Conservation (phyloP, 2,329 filamentous ascomycete species). For the Anisogramma anomala region DNA sequence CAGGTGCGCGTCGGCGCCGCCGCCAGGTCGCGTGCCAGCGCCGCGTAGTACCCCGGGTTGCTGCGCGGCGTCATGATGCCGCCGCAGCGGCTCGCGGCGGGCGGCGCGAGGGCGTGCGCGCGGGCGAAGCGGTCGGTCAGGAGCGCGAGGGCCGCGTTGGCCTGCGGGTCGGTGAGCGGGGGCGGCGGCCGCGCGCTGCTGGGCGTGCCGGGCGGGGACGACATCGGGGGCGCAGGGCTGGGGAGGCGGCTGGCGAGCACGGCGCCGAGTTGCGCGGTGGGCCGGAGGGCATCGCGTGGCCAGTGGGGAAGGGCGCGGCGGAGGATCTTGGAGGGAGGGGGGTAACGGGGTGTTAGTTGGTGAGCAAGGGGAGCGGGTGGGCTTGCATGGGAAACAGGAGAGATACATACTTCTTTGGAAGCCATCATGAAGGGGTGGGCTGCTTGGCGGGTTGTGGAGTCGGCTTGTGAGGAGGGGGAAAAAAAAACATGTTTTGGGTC, state of each 20-base stretch:
- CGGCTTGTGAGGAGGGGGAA: too few species aligned
- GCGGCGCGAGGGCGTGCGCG: slow-evolving; percentile 26
- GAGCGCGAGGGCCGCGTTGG: slow-evolving; percentile 47
- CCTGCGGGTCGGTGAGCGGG: too few species aligned
- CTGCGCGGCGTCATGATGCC: slow-evolving; percentile 45
- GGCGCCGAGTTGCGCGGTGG: slow-evolving; percentile 50
- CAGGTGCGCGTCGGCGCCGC: slow-evolving; percentile 48
- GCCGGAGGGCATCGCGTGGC: slow-evolving; percentile 53
- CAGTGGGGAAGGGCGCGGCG: slow-evolving; percentile 39
- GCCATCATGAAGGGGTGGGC: slow-evolving; percentile 5
- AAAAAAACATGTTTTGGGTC: too few species aligned
- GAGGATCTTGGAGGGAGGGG: slow-evolving; percentile 4
- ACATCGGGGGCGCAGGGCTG: slow-evolving; percentile 21
- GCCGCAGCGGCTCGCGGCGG: slow-evolving; percentile 27
- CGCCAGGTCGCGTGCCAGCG: slow-evolving; percentile 50
- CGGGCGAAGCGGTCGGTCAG: slow-evolving; percentile 48
- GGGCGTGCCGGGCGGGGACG: slow-evolving; percentile 18
- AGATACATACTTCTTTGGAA: slow-evolving; percentile 12
- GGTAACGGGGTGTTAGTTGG: background rate
- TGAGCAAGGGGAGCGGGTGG: background rate
- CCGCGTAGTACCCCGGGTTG: slow-evolving; percentile 52
- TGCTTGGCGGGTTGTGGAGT: background rate
- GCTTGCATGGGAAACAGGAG: too few species aligned
- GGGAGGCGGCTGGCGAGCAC: slow-evolving; percentile 35
- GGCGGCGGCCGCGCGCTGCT: slow-evolving; percentile 33